Evolutionary conservation across 2,329 filamentous ascomycete species (phyloP).

Genomic region (Clarireedia paspali): DNA sequence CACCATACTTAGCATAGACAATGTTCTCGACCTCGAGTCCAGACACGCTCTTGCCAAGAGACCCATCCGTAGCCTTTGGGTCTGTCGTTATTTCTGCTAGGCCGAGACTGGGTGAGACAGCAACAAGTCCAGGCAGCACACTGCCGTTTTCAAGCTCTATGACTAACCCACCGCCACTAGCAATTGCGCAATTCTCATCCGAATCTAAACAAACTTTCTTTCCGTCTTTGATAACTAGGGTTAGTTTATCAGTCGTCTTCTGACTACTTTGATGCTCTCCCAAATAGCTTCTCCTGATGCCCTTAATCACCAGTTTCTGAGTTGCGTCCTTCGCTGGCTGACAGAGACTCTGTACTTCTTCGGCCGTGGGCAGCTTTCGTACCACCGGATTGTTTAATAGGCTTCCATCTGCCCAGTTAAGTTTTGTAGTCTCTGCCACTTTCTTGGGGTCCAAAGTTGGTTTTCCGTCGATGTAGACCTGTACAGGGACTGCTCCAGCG

Average conservation of each 20-base stretch:
- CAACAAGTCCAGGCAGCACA: conserved; percentile 41
- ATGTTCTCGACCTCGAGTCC: conserved; percentile 27
- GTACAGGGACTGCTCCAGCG: conserved; percentile 37
- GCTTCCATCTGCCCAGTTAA: background rate
- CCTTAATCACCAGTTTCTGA: conserved; percentile 31
- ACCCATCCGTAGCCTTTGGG: conserved; percentile 39
- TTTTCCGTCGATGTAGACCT: conserved; percentile 41
- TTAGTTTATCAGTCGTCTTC: conserved; percentile 21
- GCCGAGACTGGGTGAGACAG: conserved; percentile 40
- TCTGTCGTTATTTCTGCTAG: conserved; percentile 42
- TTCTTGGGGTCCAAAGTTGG: conserved; percentile 29
- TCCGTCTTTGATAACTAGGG: conserved; percentile 35
- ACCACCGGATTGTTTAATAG: conserved; percentile 11
- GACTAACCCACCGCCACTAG: conserved; percentile 19
- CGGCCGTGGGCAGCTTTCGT: conserved; percentile 12
- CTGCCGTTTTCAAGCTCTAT: conserved; percentile 39
- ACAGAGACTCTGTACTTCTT: conserved; percentile 6
- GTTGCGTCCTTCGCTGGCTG: conserved; percentile 4
- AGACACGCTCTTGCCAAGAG: conserved; percentile 25
- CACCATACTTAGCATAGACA: conserved; percentile 34
- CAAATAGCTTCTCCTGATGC: conserved; percentile 33
- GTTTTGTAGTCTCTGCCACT: conserved; percentile 27
- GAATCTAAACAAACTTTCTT: conserved; percentile 34
- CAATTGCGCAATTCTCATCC: conserved; percentile 27
- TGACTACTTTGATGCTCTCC: conserved; percentile 15